A percentile compares a stretch with the other conserved stretches of the same genome.
phyloP scores from a whole-genome alignment of 139 green algal genomes.

The Chlorella ohadii region DNA sequence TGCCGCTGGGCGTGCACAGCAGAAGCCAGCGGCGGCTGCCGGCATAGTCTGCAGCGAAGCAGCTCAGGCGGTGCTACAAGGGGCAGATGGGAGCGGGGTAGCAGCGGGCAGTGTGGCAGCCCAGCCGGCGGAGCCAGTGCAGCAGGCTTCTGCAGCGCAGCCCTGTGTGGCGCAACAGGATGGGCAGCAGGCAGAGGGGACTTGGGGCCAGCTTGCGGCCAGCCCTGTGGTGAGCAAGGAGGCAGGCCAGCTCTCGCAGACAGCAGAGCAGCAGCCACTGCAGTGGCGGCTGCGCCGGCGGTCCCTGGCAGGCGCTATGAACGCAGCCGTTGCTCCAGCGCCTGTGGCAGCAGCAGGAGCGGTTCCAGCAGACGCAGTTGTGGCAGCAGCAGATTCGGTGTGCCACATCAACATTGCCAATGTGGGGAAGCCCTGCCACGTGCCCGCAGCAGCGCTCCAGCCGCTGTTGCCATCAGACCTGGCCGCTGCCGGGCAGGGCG shows the following conservation, averaged over 20 bases:
- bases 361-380: not conserved
- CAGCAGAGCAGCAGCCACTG: slow-evolving; percentile 5
- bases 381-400: not conserved
- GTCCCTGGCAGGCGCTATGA: not conserved
- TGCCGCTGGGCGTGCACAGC: not conserved
- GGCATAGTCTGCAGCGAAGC: not conserved
- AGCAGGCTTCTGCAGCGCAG: not conserved
- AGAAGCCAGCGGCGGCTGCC: not conserved
- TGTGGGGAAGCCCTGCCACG: not conserved
- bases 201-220: not conserved
- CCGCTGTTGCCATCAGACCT: not conserved
- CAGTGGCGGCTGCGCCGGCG: not conserved
- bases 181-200: not conserved
- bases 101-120: no score
- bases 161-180: not conserved
- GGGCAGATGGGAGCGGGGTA: no score
- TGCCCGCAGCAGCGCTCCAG: not conserved
- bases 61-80: no score
- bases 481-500: no score
- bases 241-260: no score
- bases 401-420: slow-evolving; percentile 14
- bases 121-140: not conserved
- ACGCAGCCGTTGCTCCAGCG: not conserved
- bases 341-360: not conserved
- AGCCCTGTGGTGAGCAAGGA: not conserved